Evolutionary conservation across 176 grass and related monocot species (phyloP), one percentile per base, ranked within the genome.

Genomic region (Alopecurus myosuroides): DNA sequence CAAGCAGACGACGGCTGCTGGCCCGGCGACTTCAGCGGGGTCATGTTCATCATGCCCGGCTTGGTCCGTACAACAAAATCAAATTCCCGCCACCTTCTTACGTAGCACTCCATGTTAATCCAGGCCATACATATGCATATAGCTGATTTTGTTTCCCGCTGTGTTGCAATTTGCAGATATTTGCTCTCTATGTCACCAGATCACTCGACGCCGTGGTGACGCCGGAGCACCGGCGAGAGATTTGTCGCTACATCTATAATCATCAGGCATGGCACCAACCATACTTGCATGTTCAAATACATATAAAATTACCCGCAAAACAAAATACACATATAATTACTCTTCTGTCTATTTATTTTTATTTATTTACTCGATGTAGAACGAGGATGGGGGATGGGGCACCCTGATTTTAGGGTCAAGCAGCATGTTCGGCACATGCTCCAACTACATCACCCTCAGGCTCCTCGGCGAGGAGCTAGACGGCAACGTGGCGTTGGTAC

Each of bases 21-120:
- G 92, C 82, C 83, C 18, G 92, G 92, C 2, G 92, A 91, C 76
- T 91, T 83, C 57, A 88, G 88, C 2, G 92, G 92, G 15, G 7
- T 83, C 4, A 91, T 91, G 92, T 91, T 91, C 84, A 60, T 94
- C 82, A 88, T 94, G 92, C 88, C 92, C 31, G 74, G 78, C 30
- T 53, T 94, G 85, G 92, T 94, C 25, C 5, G 31, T 29, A 45
- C 11, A 1, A 42, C 6, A 4, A 29, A 28, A 2, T 6, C 1
- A 61, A 29, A 12, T 61, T 29, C 6, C 12, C 57, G 8, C 19
- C 23, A 61, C 4, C 23, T 53, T 50, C 17, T 18, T 50, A 23
- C 11, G 0, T 17, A 13, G 9, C 20, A 7, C 19, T 53, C 20
- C 50, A 52, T 48, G 2, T 15, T 50, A 17, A 8, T 9, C 22